Conservation (phyloP, 2,329 filamentous ascomycete species). For the Nemania serpens region DNA sequence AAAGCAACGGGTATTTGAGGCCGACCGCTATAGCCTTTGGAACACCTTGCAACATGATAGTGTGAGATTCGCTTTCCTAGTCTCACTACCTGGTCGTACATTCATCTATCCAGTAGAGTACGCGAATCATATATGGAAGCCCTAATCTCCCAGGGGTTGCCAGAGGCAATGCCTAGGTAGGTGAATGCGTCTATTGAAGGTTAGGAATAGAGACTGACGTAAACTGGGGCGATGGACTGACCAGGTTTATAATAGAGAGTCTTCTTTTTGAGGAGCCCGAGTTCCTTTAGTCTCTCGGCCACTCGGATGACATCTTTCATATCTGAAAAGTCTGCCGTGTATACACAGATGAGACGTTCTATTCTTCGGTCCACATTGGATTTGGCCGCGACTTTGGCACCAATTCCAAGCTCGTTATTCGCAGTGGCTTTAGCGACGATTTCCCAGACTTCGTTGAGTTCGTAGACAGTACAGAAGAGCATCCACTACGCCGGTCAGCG, state of each 20-base stretch:
- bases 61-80: conserved; percentile 18
- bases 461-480: conserved; percentile 62
- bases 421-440: conserved; percentile 69
- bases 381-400: conserved; percentile 72
- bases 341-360: conserved; percentile 72
- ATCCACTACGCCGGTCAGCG: conserved; percentile 61
- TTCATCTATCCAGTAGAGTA: conserved; percentile 44
- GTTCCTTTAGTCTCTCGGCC: conserved; percentile 62
- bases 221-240: conserved; percentile 42
- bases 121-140: conserved; percentile 60
- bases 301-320: conserved; percentile 71
- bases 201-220: conserved; percentile 6
- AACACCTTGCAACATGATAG: not conserved
- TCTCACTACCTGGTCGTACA: not conserved
- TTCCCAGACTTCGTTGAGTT: conserved; percentile 68
- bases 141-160: conserved; percentile 66
- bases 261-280: conserved; percentile 61
- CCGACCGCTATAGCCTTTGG: conserved; percentile 3
- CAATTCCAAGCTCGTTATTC: conserved; percentile 70
- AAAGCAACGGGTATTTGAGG: conserved; percentile 28
- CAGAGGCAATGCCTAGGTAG: conserved; percentile 63
- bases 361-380: conserved; percentile 48
- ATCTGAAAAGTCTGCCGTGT: conserved; percentile 76
- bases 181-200: conserved; percentile 65
- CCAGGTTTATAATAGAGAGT: conserved; percentile 80